A percentile compares a stretch with the other conserved stretches of the same genome.
Evolutionary conservation across 352 stramenopile species (phyloP).

Genomic region (Globisporangium sylvaticum): DNA sequence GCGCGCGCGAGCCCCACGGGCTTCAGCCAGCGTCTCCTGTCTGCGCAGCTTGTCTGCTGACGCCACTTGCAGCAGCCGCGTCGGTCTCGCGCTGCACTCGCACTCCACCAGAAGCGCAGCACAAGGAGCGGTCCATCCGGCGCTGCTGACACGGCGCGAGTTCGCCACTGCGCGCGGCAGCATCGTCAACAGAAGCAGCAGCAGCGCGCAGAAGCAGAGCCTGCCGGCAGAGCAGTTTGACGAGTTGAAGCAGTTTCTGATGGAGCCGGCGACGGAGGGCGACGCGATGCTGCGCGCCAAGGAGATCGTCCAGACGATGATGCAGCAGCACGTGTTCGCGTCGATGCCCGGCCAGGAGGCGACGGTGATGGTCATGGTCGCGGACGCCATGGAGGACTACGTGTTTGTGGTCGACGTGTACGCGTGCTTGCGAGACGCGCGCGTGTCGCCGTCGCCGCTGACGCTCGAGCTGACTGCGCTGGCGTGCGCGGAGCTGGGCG

Average conservation of each 20-base stretch:
- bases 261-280: slow-evolving; percentile 36
- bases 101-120: background rate
- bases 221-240: slow-evolving; percentile 41
- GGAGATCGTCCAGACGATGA: slow-evolving; percentile 43
- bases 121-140: background rate
- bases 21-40: background rate
- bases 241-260: slow-evolving; percentile 58
- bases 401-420: slow-evolving; percentile 63
- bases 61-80: background rate
- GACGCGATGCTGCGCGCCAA: slow-evolving; percentile 25
- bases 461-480: slow-evolving; percentile 62
- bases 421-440: slow-evolving; percentile 40
- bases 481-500: slow-evolving; percentile 50
- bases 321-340: slow-evolving; percentile 58
- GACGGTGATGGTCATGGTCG: slow-evolving; percentile 78
- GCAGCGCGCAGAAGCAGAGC: slow-evolving; percentile 3
- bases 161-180: background rate
- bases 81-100: background rate
- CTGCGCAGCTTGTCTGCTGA: background rate
- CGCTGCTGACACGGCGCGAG: background rate
- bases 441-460: slow-evolving; percentile 58
- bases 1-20: background rate
- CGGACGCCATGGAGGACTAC: slow-evolving; percentile 49
- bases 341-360: slow-evolving; percentile 68
- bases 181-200: background rate